These are phyloP conservation scores for Sambucus nigra DNA, from an alignment of 129 eudicot genomes.

Conservation along the genomic window DNA sequence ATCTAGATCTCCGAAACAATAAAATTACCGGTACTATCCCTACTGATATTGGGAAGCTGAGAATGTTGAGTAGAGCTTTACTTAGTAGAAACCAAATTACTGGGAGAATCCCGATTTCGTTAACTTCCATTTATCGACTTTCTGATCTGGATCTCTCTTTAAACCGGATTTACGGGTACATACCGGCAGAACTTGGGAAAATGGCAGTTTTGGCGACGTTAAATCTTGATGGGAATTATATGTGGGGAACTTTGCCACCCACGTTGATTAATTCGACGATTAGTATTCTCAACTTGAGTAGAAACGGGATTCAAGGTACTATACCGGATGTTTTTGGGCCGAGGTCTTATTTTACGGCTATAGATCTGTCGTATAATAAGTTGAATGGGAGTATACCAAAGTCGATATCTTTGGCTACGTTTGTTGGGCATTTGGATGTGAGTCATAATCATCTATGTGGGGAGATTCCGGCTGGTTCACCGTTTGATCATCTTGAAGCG, in stretches of 20 bases:
- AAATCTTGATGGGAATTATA: conserved; percentile 62
- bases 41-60: conserved; percentile 50
- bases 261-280: conserved; percentile 50
- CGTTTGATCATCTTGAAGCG: conserved; percentile 75
- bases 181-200: conserved; percentile 58
- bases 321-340: conserved; percentile 85
- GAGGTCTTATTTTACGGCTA: conserved; percentile 62
- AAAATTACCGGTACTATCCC: conserved; percentile 53
- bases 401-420: conserved; percentile 55
- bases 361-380: conserved; percentile 65
- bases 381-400: conserved; percentile 60
- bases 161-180: conserved; percentile 59
- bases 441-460: conserved; percentile 86
- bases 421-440: conserved; percentile 72
- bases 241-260: conserved; percentile 58
- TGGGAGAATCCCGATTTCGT: conserved; percentile 54
- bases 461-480: conserved; percentile 58
- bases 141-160: conserved; percentile 72
- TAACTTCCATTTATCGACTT: conserved; percentile 65
- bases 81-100: conserved; percentile 42
- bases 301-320: conserved; percentile 52
- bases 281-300: conserved; percentile 59
- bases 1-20: conserved; percentile 77
- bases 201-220: conserved; percentile 77
- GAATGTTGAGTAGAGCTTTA: conserved; percentile 79